Percentiles rank a stretch among this genome's conserved stretches.
These are phyloP conservation scores for Russula lepida DNA, from an alignment of 768 basidiomycete species.

Conservation along the genomic window DNA sequence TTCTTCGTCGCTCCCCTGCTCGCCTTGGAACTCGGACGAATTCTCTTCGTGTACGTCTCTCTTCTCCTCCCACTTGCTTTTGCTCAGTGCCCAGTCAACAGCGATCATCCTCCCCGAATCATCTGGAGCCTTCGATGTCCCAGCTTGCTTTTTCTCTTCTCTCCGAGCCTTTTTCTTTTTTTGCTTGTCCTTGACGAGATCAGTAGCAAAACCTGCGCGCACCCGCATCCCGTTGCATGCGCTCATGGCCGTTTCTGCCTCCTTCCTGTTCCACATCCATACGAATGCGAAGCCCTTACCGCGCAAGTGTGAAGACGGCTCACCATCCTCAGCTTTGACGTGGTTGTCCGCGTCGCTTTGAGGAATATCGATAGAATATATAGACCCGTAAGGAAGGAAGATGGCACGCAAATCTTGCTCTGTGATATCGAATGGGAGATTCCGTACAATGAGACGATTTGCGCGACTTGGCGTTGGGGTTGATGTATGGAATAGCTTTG, in stretches of 20 bases:
- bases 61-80: conserved; percentile 87
- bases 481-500: conserved; percentile 32
- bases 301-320: conserved; percentile 22
- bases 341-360: conserved; percentile 26
- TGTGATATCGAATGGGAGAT: conserved; percentile 76
- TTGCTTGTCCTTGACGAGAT: conserved; percentile 27
- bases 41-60: conserved; percentile 38
- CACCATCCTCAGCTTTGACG: conserved; percentile 27
- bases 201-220: conserved; percentile 25
- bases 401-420: conserved; percentile 77
- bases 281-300: conserved; percentile 89
- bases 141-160: conserved; percentile 32
- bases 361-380: conserved; percentile 80
- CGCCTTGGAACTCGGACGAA: conserved; percentile 30
- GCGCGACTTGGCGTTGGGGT: conserved; percentile 53
- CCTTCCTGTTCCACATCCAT: conserved; percentile 81
- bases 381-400: conserved; percentile 83
- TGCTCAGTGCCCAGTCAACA: conserved; percentile 95
- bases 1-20: conserved; percentile 27
- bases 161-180: conserved; percentile 30
- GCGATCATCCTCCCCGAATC: conserved; percentile 60
- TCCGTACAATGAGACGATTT: conserved; percentile 83
- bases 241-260: conserved; percentile 40
- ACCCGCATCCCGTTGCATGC: conserved; percentile 22
- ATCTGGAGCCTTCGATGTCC: conserved; percentile 29